Base-by-base conservation (phyloP, 139 green algal species). In the Chlamydomonas asymmetrica region DNA sequence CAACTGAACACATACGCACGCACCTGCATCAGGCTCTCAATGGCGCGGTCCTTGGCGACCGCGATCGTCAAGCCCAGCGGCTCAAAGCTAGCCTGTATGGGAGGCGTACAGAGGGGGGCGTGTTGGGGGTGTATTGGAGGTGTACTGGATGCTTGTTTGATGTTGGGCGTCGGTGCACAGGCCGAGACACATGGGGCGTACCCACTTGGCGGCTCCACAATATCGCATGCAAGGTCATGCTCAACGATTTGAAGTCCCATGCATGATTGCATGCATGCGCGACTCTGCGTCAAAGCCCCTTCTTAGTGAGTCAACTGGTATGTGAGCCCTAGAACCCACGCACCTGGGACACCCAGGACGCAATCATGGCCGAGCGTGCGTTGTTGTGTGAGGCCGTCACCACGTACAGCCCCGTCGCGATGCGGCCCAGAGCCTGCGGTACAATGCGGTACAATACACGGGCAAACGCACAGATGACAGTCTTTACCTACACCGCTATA, bases 11-110 rank as follows among this genome's bases (percentile, higher is more conserved):
- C n/a, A n/a, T n/a, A n/a, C n/a, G n/a, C n/a, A n/a, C 85, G 7
- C 62, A 92, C 94, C 89, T 98, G 95, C 94, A 99, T 97, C 39
- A 99, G 86, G 27, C 85, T 94, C 94, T 99, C 96, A 64, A 99
- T 99, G 78, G 96, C 96, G 25, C 96, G 84, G 83, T 99, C 96
- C 85, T 99, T 98, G 52, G 96, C 96, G 50, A 99, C 93, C 1
- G 96, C 93, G 29, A 99, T 90, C 54, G 93, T 97, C 25, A 99
- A 84, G 35, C 96, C 96, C 37, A 98, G 86, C 0, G 96, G 96
- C 91, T 99, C 94, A 81, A 99, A 99, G 66, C 84, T 94, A 34
- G 96, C 96, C 92, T 97, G 92, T 5, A 27, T 22, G 27, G 64
- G 41, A 31, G 16, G 7, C 20, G 61, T 22, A 1, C 20, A 3